Base-by-base conservation (phyloP, 169 alveolate species). In the Theileria equi region DNA sequence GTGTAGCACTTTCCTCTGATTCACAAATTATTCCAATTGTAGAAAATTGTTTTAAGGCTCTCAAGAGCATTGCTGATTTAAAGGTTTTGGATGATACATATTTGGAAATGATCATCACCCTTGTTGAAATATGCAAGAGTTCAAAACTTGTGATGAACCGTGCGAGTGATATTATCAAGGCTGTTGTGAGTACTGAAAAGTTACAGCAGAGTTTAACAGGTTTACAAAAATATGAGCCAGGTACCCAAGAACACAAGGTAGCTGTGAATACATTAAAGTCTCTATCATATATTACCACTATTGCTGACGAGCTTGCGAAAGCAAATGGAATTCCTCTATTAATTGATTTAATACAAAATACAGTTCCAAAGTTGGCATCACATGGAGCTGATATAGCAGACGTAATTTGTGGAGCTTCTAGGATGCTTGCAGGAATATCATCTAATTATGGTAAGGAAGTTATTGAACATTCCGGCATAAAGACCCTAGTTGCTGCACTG, bases 271-370 rank as follows among this genome's bases (percentile, higher is more conserved):
- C 92, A 48, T 80, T 93, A 48, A 88, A 95, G 29, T 91, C 94
- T 11, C 91, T 93, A 89, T 92, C 97, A 0, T 93, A 93, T 80
- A 91, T 93, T 26, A 87, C 96, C 4, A 88, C 96, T 2, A 84
- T 89, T 47, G 88, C 96, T 32, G 95, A 90, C 48, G 93, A 92
- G 76, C 86, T 93, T 26, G 96, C 91, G 32, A 69, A 91, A 73
- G 91, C 90, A 23, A 96, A 96, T 26, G 97, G 94, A 47, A 70
- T 91, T 38, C 92, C 94, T 5, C 68, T 93, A 58, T 82, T 93
- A 45, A 81, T 92, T 11, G 94, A 93, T 59, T 81, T 92, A 44
- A 79, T 93, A 41, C 90, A 90, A 62, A 90, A 91, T 54, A 93
- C 93, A 67, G 76, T 88, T 41, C 62, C 82, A 19, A 93, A 90